phyloP scores from a whole-genome alignment of 1,284 basidiomycete species.

The Cystobasidium slooffiae region DNA sequence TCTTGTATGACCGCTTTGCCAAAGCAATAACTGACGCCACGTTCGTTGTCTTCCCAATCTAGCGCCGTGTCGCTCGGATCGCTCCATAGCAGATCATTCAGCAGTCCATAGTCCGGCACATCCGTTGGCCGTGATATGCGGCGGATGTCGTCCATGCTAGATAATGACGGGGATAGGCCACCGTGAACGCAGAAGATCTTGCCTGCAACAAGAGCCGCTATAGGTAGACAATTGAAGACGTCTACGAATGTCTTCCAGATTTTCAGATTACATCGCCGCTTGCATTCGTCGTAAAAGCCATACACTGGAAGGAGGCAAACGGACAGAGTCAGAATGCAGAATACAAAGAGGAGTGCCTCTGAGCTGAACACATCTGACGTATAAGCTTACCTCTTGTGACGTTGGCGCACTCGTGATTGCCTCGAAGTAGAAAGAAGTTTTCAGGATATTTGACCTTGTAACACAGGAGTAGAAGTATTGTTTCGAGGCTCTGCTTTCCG shows the following conservation, averaged over 20 bases:
- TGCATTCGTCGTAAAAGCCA: conserved; percentile 99
- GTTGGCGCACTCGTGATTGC: conserved; percentile 99
- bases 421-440: conserved; percentile 97
- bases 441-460: conserved; percentile 99
- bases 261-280: conserved; percentile 98
- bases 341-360: too few species aligned
- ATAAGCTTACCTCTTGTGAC: conserved; percentile 83
- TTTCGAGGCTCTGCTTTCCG: conserved; percentile 97
- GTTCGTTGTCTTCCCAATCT: conserved; percentile 99
- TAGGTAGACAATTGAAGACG: conserved; percentile 98
- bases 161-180: conserved; percentile 93
- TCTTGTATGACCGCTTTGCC: conserved; percentile 97
- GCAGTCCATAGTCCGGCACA: conserved; percentile 97
- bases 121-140: conserved; percentile 97
- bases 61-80: conserved; percentile 97
- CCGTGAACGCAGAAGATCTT: conserved; percentile 99
- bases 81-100: conserved; percentile 98
- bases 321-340: background rate
- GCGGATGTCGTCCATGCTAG: conserved; percentile 98
- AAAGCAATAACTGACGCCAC: conserved; percentile 99
- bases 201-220: conserved; percentile 96
- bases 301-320: conserved; percentile 68
- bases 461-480: conserved; percentile 91
- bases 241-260: conserved; percentile 99
- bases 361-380: background rate